A percentile compares a stretch with the other conserved stretches of the same genome.
These are phyloP conservation scores for Ascochyta viciae-villosae DNA, from an alignment of 2,329 filamentous ascomycete species.

Conservation along the genomic window DNA sequence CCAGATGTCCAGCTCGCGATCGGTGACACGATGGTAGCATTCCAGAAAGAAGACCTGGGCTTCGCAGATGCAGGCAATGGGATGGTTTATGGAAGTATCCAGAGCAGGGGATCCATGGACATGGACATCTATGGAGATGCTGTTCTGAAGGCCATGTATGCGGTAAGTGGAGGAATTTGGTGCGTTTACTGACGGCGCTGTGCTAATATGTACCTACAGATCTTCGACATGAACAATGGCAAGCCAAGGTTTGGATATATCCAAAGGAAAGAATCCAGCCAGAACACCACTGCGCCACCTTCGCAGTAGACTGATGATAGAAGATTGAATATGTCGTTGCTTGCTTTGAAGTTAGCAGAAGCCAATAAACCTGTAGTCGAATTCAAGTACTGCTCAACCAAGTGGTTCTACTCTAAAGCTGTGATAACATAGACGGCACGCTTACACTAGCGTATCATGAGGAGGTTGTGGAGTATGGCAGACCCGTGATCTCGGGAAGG, in stretches of 20 bases:
- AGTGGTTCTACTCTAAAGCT: too few relatives aligned
- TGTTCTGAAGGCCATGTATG: conserved; percentile 34
- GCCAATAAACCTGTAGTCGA: too few relatives aligned
- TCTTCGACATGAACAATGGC: conserved; percentile 35
- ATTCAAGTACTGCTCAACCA: too few relatives aligned
- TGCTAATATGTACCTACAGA: conserved; percentile 14
- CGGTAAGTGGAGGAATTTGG: conserved; percentile 17
- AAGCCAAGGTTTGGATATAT: conserved; percentile 27
- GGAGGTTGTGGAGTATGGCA: too few relatives aligned
- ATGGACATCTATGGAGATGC: conserved; percentile 35
- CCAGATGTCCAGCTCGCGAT: conserved; percentile 31
- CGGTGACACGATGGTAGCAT: conserved; percentile 23
- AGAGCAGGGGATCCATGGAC: conserved; percentile 28
- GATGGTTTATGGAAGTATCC: conserved; percentile 33
- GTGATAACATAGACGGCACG: too few relatives aligned
- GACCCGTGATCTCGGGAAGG: too few relatives aligned
- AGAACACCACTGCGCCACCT: conserved; percentile 27
- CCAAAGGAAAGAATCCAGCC: conserved; percentile 28
- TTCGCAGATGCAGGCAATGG: conserved; percentile 32
- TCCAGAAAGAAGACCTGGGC: conserved; percentile 37
- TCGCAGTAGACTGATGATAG: conserved; percentile 10
- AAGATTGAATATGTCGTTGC: not conserved
- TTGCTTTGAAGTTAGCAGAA: too few relatives aligned
- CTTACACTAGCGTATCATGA: too few relatives aligned
- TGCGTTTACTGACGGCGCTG: not conserved